Conservation (phyloP, 192 early-diverging fungal species). For the Haplosporangium gracile region DNA sequence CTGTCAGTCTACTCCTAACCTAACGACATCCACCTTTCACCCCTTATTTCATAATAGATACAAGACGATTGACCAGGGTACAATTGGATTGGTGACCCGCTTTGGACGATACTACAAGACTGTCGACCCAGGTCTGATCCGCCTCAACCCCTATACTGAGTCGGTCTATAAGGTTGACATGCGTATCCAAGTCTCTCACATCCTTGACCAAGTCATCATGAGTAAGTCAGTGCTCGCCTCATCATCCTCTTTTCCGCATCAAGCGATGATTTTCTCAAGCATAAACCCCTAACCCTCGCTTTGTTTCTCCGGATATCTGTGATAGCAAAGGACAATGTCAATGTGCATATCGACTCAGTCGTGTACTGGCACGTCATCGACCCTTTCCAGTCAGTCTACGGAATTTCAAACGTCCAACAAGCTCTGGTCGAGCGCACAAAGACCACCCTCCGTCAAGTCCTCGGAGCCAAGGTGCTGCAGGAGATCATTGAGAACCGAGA, state of each 20-base stretch:
- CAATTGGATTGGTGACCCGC: slow-evolving; percentile 73
- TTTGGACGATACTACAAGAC: slow-evolving; percentile 71
- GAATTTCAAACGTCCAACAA: slow-evolving; percentile 78
- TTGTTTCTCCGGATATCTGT: background rate
- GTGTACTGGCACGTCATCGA: slow-evolving; percentile 89
- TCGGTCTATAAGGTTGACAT: slow-evolving; percentile 59
- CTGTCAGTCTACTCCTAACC: background rate
- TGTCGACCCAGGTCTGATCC: slow-evolving; percentile 67
- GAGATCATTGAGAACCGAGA: slow-evolving; percentile 92
- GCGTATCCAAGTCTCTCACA: slow-evolving; percentile 58
- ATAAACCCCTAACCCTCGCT: background rate
- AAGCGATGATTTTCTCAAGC: background rate
- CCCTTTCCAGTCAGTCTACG: slow-evolving; percentile 81
- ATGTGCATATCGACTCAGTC: slow-evolving; percentile 85
- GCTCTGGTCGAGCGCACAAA: slow-evolving; percentile 90
- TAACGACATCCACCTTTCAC: background rate
- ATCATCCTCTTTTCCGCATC: background rate
- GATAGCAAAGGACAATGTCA: slow-evolving; percentile 66
- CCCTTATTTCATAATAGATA: slow-evolving; percentile 37
- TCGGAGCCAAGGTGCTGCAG: slow-evolving; percentile 87
- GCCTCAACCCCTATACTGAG: slow-evolving; percentile 66
- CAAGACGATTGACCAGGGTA: slow-evolving; percentile 76
- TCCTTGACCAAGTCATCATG: slow-evolving; percentile 80
- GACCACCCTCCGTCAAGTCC: slow-evolving; percentile 89
- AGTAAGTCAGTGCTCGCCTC: slow-evolving; percentile 22